Evolutionary conservation across 1,139 yeast species (phyloP).

Genomic region (Kluyveromyces sp.): DNA sequence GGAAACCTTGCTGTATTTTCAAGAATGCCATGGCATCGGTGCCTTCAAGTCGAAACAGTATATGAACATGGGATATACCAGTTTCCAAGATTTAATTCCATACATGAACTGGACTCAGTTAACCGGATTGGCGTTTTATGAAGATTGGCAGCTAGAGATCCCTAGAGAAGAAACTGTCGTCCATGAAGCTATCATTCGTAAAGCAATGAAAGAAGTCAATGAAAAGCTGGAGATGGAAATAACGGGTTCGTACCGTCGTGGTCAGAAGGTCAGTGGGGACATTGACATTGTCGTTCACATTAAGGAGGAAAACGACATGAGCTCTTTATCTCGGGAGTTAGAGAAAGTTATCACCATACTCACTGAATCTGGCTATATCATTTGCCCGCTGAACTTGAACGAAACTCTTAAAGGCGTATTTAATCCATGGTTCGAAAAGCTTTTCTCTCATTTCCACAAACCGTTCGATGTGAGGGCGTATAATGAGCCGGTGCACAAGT

Average conservation of each 20-base stretch:
- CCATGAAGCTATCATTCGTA: constrained; percentile 38
- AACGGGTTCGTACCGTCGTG: constrained; percentile 56
- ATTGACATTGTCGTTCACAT: constrained; percentile 50
- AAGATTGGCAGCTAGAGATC: constrained; percentile 45
- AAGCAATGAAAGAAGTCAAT: constrained; percentile 35
- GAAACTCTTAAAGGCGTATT: constrained; percentile 15
- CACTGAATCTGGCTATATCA: constrained; percentile 26
- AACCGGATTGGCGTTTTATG: constrained; percentile 44
- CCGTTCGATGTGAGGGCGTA: constrained; percentile 5
- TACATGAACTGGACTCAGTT: constrained; percentile 36
- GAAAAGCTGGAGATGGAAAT: constrained; percentile 35
- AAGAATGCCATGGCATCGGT: constrained; percentile 50
- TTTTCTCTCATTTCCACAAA: constrained; percentile 8
- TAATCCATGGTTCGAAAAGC: constrained; percentile 6
- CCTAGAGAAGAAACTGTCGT: constrained; percentile 41
- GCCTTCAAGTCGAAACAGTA: constrained; percentile 40
- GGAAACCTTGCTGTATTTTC: constrained; percentile 34
- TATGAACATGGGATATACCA: constrained; percentile 36
- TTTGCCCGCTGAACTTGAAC: constrained; percentile 26
- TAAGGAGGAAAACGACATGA: constrained; percentile 29
- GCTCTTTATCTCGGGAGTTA: constrained; percentile 30
- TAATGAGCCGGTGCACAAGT: constrained; percentile 24
- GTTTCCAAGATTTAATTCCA: constrained; percentile 37
- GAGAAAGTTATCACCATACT: constrained; percentile 28
- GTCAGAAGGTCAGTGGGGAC: constrained; percentile 46